Conservation (phyloP, 2,329 filamentous ascomycete species). For the Dothidotthia symphoricarpi region DNA sequence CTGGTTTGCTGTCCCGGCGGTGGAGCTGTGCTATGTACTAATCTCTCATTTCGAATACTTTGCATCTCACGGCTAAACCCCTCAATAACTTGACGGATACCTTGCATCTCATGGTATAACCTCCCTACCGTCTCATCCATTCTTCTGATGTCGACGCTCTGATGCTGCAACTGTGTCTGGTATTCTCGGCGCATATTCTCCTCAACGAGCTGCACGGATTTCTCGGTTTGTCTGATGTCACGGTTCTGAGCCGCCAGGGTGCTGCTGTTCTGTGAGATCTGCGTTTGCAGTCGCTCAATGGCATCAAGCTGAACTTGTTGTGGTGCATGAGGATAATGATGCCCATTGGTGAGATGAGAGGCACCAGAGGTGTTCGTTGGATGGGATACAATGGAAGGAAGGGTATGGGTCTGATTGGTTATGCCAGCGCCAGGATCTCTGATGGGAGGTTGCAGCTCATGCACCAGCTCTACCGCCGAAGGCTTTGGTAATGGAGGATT, state of each 20-base stretch:
- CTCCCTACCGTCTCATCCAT: slow-evolving; percentile 43
- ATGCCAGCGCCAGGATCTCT: slow-evolving; percentile 13
- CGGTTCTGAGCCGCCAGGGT: slow-evolving; percentile 35
- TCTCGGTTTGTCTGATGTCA: slow-evolving; percentile 31
- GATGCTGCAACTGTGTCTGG: slow-evolving; percentile 27
- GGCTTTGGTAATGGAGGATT: slow-evolving; percentile 14
- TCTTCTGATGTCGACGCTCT: slow-evolving; percentile 37
- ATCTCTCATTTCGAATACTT: slow-evolving; percentile 20
- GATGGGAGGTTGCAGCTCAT: slow-evolving; percentile 15
- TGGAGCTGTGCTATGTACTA: slow-evolving; percentile 1
- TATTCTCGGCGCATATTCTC: slow-evolving; percentile 43
- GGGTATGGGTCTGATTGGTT: slow-evolving; percentile 15
- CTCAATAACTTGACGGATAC: slow-evolving; percentile 39
- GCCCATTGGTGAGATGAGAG: slow-evolving; percentile 23
- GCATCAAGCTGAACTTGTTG: slow-evolving; percentile 40
- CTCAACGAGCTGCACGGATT: slow-evolving; percentile 29
- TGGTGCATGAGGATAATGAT: slow-evolving; percentile 30
- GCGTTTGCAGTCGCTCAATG: slow-evolving; percentile 49
- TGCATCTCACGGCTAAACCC: slow-evolving; percentile 38
- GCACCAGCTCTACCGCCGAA: slow-evolving; percentile 15
- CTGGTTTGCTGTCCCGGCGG: slow-evolving; percentile 7
- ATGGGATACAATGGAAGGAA: slow-evolving; percentile 13
- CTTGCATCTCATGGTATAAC: slow-evolving; percentile 44
- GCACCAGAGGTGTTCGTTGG: slow-evolving; percentile 12
- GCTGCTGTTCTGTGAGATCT: slow-evolving; percentile 48